Percentiles rank a stretch among this genome's conserved stretches.
Conservation (phyloP, 495 filamentous ascomycete species). For the Niebla homalea region DNA sequence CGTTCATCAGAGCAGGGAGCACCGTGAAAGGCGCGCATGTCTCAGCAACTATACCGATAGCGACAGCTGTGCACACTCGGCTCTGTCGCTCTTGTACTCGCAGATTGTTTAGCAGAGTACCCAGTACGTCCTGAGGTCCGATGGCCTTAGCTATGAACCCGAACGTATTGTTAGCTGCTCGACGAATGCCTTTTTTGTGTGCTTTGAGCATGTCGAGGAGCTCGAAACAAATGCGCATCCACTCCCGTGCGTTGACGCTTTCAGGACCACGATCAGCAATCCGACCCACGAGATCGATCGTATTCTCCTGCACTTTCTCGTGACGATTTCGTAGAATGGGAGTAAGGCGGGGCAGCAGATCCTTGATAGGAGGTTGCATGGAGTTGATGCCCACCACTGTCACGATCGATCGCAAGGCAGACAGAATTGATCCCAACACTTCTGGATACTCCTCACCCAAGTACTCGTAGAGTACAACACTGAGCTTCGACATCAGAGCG, state of each 20-base stretch:
- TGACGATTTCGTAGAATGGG: constrained; percentile 96
- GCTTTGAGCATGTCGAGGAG: constrained; percentile 98
- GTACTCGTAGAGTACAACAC: constrained; percentile 95
- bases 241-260: constrained; percentile 90
- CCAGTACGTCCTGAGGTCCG: constrained; percentile 92
- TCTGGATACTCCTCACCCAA: constrained; percentile 98
- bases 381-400: constrained; percentile 96
- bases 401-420: constrained; percentile 89
- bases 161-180: constrained; percentile 99
- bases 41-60: constrained; percentile 99
- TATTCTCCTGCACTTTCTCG: constrained; percentile 99
- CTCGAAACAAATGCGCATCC: constrained; percentile 99
- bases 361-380: constrained; percentile 98
- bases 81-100: constrained; percentile 96
- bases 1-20: constrained; percentile 98
- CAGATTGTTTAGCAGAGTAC: constrained; percentile 90
- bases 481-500: constrained; percentile 87
- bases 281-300: constrained; percentile 97
- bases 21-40: constrained; percentile 99
- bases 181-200: constrained; percentile 96
- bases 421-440: constrained; percentile 91
- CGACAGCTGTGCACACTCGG: constrained; percentile 95
- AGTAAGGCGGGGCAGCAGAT: constrained; percentile 87
- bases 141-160: constrained; percentile 99
- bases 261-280: constrained; percentile 96